Evolutionary conservation across 2,329 filamentous ascomycete species (phyloP).

Genomic region (Trichophyton verrucosum): DNA sequence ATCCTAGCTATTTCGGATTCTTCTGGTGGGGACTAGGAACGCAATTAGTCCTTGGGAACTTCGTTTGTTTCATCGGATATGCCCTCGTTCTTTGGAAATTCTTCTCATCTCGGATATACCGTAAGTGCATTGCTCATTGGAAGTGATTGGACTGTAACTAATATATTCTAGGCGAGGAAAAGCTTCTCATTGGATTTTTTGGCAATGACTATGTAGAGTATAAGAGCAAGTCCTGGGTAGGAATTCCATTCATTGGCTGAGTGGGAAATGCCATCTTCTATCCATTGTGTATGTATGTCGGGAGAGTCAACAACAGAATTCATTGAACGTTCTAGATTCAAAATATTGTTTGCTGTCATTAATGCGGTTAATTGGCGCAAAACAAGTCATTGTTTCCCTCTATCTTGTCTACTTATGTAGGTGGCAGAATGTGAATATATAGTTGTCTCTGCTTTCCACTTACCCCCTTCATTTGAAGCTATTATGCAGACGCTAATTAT

Average conservation of each 20-base stretch:
- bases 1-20: conserved; percentile 95
- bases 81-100: conserved; percentile 69
- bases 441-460: no score
- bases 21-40: conserved; percentile 98
- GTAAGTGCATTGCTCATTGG: conserved; percentile 33
- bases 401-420: background rate
- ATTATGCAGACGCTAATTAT: no score
- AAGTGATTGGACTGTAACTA: background rate
- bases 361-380: background rate
- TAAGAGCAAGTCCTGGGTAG: conserved; percentile 55
- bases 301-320: background rate
- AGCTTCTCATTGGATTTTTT: conserved; percentile 67
- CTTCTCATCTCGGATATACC: conserved; percentile 58
- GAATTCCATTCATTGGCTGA: conserved; percentile 62
- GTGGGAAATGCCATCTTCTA: background rate
- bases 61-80: conserved; percentile 64
- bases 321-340: no score
- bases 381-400: background rate
- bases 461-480: no score
- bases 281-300: background rate
- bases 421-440: no score
- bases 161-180: conserved; percentile 54
- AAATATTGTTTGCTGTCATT: no score
- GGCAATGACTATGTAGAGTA: conserved; percentile 69
- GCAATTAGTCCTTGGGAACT: conserved; percentile 78